Percentiles rank a stretch among this genome's conserved stretches.
These are phyloP conservation scores for Ogataea neopini DNA, from an alignment of 805 yeast genomes.

Conservation along the genomic window DNA sequence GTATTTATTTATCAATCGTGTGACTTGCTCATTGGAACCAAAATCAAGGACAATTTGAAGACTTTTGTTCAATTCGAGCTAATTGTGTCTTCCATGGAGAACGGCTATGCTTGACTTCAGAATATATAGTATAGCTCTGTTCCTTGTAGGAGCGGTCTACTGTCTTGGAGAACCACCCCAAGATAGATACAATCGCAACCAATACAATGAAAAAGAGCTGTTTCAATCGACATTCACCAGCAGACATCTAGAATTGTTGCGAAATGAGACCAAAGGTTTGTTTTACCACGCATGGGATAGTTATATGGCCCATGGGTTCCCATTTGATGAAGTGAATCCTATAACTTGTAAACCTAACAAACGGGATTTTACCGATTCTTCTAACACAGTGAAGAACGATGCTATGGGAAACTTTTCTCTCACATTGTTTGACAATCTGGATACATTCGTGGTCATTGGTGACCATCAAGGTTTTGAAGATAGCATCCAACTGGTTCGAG, in stretches of 20 bases:
- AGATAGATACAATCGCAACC: slow-evolving; percentile 4
- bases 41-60: too few species aligned
- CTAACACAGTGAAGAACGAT: slow-evolving; percentile 69
- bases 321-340: slow-evolving; percentile 81
- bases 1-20: too few species aligned
- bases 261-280: slow-evolving; percentile 51
- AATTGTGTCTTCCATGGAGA: background rate
- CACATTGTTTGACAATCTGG: slow-evolving; percentile 77
- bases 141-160: background rate
- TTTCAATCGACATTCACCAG: slow-evolving; percentile 30
- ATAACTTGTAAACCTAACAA: slow-evolving; percentile 67
- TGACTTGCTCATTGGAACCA: too few species aligned
- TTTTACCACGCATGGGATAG: slow-evolving; percentile 76
- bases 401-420: slow-evolving; percentile 81
- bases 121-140: background rate
- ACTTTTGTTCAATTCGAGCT: background rate
- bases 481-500: slow-evolving; percentile 42
- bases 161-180: background rate
- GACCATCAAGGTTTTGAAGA: slow-evolving; percentile 56
- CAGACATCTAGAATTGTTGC: slow-evolving; percentile 26
- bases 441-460: slow-evolving; percentile 72
- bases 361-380: slow-evolving; percentile 54
- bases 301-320: slow-evolving; percentile 71
- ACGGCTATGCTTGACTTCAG: background rate
- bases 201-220: slow-evolving; percentile 20